phyloP scores from a whole-genome alignment of 1,139 yeast genomes.

The Saccharomyces hybrid region DNA sequence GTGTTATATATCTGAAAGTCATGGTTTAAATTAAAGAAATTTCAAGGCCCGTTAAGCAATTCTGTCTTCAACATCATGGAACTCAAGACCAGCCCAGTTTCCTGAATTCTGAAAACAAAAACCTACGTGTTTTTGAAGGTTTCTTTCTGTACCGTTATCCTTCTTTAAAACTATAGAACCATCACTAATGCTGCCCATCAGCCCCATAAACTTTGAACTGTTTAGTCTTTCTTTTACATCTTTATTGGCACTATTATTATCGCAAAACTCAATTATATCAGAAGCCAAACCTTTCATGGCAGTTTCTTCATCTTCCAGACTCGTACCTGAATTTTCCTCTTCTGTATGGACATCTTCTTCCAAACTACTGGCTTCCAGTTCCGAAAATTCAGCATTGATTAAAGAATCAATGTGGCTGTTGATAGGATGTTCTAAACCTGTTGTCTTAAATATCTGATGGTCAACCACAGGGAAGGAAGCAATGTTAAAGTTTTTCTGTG shows the following conservation, averaged over 20 bases:
- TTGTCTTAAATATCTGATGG: background rate
- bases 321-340: background rate
- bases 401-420: background rate
- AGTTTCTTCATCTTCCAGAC: background rate
- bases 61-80: conserved; percentile 1
- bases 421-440: background rate
- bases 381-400: background rate
- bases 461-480: background rate
- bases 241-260: background rate
- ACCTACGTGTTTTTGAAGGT: conserved; percentile 4
- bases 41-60: background rate
- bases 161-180: conserved; percentile 1
- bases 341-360: background rate
- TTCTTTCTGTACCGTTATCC: background rate
- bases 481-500: background rate
- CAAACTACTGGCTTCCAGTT: background rate
- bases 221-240: conserved; percentile 2
- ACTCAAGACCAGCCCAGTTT: background rate
- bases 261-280: conserved; percentile 17
- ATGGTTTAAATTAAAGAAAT: background rate
- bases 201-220: conserved; percentile 1
- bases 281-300: conserved; percentile 13
- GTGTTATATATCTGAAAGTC: background rate
- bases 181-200: conserved; percentile 1
- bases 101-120: background rate